Evolutionary conservation across 2,329 filamentous ascomycete species (phyloP), one percentile per base, ranked within the genome.

Genomic region (Exophiala bonariae): DNA sequence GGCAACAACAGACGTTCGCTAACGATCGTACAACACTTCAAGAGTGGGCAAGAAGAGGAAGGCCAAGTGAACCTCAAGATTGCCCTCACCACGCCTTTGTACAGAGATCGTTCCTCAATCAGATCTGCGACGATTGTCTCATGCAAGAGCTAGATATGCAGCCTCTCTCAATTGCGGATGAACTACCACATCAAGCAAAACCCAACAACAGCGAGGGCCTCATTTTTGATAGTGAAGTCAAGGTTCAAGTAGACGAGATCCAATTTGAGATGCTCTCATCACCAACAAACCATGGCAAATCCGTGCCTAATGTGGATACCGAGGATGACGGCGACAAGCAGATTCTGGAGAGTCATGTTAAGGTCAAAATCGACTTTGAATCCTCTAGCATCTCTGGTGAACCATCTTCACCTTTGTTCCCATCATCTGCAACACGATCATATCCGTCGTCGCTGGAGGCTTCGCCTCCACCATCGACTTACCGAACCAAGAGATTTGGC

Each of bases 41-140:
- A 26, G 38, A 36, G 14, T 26, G 20, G 22, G 43, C 11, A 19
- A 17, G 34, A 28, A 36, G 33, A 22, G 37, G 38, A 20, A 50
- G 37, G 19, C 31, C 39, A 20, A 10, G 40, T 7, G 44, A 51
- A 28, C 44, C 47, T 5, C 41, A 36, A 19, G 18, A 50, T 11
- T 58, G 56, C 39, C 44, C 53, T n/a, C 19, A 44, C 19, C 51
- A 50, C 36, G 28, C 20, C 10, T 45, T 31, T 5, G 49, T 55
- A n/a, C 23, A 55, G 18, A 53, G 44, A 33, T 45, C 47, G n/a
- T 59, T 59, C 28, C 42, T 58, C 10, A 57, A 59, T 30, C 57
- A 51, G 11, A 54, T 59, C 26, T 59, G 56, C 36, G 56, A 59
- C 18, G 51, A 57, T 22, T 59, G 57, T 40, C 39, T 59, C 8